Evolutionary conservation across 352 stramenopile genomes (phyloP), one percentile per base, ranked within the genome.

Genomic region (Globisporangium polare): DNA sequence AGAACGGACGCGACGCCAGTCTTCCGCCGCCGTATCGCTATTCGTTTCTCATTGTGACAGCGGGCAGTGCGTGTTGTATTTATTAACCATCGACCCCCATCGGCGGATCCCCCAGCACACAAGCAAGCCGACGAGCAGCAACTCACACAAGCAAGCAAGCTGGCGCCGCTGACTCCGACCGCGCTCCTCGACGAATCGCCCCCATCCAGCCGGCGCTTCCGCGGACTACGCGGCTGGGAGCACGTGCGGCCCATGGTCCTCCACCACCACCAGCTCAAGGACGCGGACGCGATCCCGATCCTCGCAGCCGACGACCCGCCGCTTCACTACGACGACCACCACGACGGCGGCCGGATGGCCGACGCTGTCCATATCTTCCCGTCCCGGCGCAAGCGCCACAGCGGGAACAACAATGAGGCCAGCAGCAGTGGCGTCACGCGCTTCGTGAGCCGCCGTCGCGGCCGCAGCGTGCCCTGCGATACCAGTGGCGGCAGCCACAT

Each of bases 291-390:
- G 35, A 63, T 62, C 51, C 64, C 67, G 50, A 60, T 74, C 37
- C 58, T 78, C 20, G 64, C 63, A 41, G 69, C 63, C 26, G 61
- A 69, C 39, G 67, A 77, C 35, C 49, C 64, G 24, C 62, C 62
- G 24, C 27, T 70, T 33, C 59, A 67, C 2, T 58, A 57, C 3
- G 29, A 33, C 29, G 29, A 33, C 52, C 61, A 46, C 8, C 42
- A 46, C 12, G 35, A 55, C 2, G 22, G 13, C 35, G 49, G 39
- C 13, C 37, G 46, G 24, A 35, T 45, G 46, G 37, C 37, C 15
- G 53, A 62, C 62, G 20, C 29, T 46, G 50, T 49, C n/a, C 26
- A 47, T 15, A 8, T 53, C 7, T 59, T 37, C 4, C 45, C 45
- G 20, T 42, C 35, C 17, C 62, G 60, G 6, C 53, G 53, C 27